Conservation (phyloP, 176 grass and related monocot species). For the Oryza rufipogon region DNA sequence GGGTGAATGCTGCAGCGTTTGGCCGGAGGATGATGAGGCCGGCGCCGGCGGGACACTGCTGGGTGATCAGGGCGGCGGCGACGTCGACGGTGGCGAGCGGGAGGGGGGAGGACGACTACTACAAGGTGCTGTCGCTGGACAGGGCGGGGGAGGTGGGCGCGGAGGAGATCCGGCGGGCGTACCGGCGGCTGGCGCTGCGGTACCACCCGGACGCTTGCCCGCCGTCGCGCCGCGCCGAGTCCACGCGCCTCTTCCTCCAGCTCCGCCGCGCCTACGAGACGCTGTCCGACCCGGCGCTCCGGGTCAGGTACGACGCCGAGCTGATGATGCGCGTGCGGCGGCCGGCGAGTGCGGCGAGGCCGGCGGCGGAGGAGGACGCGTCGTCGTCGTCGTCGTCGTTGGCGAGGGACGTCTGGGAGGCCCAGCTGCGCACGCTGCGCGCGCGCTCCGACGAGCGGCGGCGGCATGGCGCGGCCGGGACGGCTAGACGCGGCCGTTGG, state of each 20-base stretch:
- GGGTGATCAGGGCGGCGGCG: no score
- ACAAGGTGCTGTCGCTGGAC: conserved; percentile 65
- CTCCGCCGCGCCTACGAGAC: conserved; percentile 79
- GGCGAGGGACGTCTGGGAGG: conserved; percentile 56
- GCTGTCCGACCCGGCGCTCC: conserved; percentile 58
- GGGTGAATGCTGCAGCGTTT: neutral
- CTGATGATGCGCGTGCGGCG: neutral
- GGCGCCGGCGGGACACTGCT: neutral
- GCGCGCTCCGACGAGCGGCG: conserved; percentile 25
- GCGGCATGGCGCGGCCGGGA: conserved; percentile 28
- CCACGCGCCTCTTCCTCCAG: conserved; percentile 69
- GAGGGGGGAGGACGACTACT: neutral
- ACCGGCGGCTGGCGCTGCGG: conserved; percentile 68
- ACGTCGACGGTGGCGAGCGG: no score
- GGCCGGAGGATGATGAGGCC: neutral
- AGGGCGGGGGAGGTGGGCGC: conserved; percentile 43
- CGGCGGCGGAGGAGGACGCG: neutral
- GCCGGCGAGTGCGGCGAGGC: neutral
- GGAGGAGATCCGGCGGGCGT: conserved; percentile 78
- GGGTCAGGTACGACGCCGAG: conserved; percentile 55
- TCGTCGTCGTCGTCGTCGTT: conserved; percentile 25
- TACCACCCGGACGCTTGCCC: conserved; percentile 79
- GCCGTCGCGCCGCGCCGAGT: conserved; percentile 47
- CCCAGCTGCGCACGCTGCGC: conserved; percentile 47
- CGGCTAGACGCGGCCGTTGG: neutral